These are phyloP conservation scores for Pneumocystis oryctolagi DNA, from an alignment of 1,139 yeast genomes.

Conservation along the genomic window DNA sequence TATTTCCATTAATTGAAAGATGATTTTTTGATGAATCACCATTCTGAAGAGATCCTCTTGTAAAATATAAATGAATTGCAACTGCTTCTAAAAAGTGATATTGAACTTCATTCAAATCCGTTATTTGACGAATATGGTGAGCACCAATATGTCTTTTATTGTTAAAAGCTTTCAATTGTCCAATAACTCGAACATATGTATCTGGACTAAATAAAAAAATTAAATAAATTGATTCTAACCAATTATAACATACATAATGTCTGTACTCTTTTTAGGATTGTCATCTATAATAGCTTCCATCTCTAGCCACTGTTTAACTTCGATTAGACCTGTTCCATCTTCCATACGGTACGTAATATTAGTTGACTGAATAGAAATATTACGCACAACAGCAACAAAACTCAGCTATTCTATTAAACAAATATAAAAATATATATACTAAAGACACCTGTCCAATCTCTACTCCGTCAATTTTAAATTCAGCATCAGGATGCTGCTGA, in stretches of 20 bases:
- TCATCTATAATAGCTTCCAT: constrained; percentile 5
- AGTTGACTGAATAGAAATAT: constrained; percentile 22
- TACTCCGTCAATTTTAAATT: constrained; percentile 50
- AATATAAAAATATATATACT: neutral
- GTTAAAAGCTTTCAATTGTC: constrained; percentile 56
- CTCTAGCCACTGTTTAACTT: constrained; percentile 29
- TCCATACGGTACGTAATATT: constrained; percentile 44
- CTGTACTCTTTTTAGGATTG: constrained; percentile 2
- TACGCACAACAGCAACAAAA: constrained; percentile 52
- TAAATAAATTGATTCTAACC: neutral
- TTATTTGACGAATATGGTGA: constrained; percentile 43
- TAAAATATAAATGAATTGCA: constrained; percentile 33
- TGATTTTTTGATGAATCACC: neutral
- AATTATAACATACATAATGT: neutral
- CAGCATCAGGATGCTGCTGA: constrained; percentile 59
- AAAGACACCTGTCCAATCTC: constrained; percentile 32
- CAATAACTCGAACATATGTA: constrained; percentile 55
- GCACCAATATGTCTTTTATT: constrained; percentile 53
- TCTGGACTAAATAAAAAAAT: constrained; percentile 24
- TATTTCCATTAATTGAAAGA: neutral
- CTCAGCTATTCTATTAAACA: constrained; percentile 27
- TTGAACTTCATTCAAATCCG: constrained; percentile 58
- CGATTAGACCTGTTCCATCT: constrained; percentile 79
- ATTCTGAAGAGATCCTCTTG: constrained; percentile 14
- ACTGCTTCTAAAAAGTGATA: constrained; percentile 68